Evolutionary conservation across 1,284 basidiomycete genomes (phyloP), one percentile per base, ranked within the genome.

Genomic region (Cutaneotrichosporon sp.): DNA sequence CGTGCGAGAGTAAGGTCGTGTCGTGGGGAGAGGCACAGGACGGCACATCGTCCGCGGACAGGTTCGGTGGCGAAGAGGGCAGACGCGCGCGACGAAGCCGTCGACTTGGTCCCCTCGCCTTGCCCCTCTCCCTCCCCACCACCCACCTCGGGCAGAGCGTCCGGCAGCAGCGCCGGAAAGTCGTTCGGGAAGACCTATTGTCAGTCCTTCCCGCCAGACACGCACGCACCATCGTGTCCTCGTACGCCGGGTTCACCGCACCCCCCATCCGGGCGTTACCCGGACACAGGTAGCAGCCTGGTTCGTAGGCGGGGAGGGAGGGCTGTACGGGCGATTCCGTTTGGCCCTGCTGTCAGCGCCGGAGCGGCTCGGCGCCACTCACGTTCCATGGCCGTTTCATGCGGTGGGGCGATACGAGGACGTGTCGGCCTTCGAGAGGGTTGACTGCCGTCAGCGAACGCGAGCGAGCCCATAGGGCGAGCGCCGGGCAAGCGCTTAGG

Each of bases 1-100:
- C 84, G 81, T 0, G 93, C 86, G 20, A 97, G 81, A 1, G 91
- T 92, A n/a, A 94, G 77, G 69, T 94, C 88, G 71, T 97, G 93
- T 45, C 85, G 77, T 1, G 90, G 90, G 70, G 91, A 86, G 75
- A 93, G 97, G 68, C 89, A 83, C 53, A 97, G 73, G 23, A 97
- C 93, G 70, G 91, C 90, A 74, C 91, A 97, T 18, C 80, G 80
- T 9, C 93, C 93, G 51, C 87, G 80, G 1, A 91, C 82, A 0
- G 90, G 86, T 57, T 87, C 79, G 0, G 80, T 77, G 2, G 78
- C 80, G 55, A 94, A 80, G 43, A 96, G 75, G 0, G 83, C 82
- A 59, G 88, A 84, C 0, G 50, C 41, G 18, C 37, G 40, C 12
- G 15, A 8, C 65, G 54, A 2, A 82, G 81, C 0, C 8, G 43